These are phyloP conservation scores for Lanzia echinophila DNA, from an alignment of 2,329 filamentous ascomycete species.

Conservation along the genomic window DNA sequence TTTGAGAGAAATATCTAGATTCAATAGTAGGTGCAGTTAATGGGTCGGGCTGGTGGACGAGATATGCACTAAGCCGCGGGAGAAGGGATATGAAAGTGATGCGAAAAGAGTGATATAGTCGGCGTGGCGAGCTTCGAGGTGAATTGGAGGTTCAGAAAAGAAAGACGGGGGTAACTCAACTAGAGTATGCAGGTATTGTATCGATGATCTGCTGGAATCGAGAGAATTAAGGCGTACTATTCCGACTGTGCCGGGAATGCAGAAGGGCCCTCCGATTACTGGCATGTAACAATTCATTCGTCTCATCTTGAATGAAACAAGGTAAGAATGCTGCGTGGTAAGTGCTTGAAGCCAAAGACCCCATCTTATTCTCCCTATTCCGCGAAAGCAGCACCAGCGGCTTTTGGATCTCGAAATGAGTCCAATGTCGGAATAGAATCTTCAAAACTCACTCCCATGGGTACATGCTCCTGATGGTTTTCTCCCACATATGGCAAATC, in stretches of 20 bases:
- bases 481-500: slow-evolving; percentile 2
- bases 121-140: neutral
- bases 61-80: slow-evolving; percentile 38
- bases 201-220: no score
- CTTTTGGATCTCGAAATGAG: neutral
- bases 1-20: slow-evolving; percentile 33
- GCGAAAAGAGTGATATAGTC: slow-evolving; percentile 24
- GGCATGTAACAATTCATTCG: no score
- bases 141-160: neutral
- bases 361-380: neutral
- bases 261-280: no score
- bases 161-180: neutral
- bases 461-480: slow-evolving; percentile 8
- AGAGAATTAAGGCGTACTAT: no score
- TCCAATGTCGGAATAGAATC: neutral
- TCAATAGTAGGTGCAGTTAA: slow-evolving; percentile 29
- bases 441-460: slow-evolving; percentile 12
- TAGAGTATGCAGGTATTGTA: no score
- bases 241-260: no score
- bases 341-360: neutral
- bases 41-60: slow-evolving; percentile 28
- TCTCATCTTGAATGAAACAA: no score
- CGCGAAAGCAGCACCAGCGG: neutral
- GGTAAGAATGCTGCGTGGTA: no score
- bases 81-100: slow-evolving; percentile 36